Evolutionary conservation across 2,329 filamentous ascomycete species (phyloP).

Genomic region (Lachnellula willkommii): DNA sequence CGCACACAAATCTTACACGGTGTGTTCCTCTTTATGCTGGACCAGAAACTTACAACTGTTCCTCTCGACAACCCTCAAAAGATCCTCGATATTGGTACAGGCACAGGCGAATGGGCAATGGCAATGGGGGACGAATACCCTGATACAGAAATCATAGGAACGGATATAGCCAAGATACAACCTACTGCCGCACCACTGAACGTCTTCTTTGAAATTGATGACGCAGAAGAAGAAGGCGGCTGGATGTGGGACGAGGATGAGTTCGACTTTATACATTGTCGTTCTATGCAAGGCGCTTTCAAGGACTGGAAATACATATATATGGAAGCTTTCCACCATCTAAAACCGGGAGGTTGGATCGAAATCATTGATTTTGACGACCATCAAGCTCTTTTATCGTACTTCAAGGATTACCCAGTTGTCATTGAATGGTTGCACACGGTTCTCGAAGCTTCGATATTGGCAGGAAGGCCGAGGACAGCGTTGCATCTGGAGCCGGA

Average conservation of each 20-base stretch:
- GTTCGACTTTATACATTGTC: constrained; percentile 57
- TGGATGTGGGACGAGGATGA: constrained; percentile 47
- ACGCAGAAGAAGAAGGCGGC: constrained; percentile 40
- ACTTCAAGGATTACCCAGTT: constrained; percentile 15
- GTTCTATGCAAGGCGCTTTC: constrained; percentile 53
- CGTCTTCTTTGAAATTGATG: constrained; percentile 60
- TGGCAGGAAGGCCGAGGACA: constrained; percentile 19
- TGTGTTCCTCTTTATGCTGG: constrained; percentile 25
- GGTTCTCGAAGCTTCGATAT: constrained; percentile 16
- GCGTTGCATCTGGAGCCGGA: constrained; percentile 21
- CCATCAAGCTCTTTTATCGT: constrained; percentile 15
- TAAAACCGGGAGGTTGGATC: constrained; percentile 30
- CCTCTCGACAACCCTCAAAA: constrained; percentile 36
- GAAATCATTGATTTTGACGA: constrained; percentile 31
- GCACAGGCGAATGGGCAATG: constrained; percentile 59
- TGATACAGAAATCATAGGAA: constrained; percentile 49
- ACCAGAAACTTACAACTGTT: constrained; percentile 25
- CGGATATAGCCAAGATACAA: constrained; percentile 56
- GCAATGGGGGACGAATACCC: constrained; percentile 49
- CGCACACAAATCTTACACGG: constrained; percentile 27
- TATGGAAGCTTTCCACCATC: constrained; percentile 40
- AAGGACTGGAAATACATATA: constrained; percentile 52
- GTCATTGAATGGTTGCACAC: constrained; percentile 9
- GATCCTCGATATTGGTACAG: constrained; percentile 46
- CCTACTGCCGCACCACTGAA: constrained; percentile 55